These are phyloP conservation scores for Venturia oleaginea DNA, from an alignment of 2,329 filamentous ascomycete genomes.

Conservation along the genomic window DNA sequence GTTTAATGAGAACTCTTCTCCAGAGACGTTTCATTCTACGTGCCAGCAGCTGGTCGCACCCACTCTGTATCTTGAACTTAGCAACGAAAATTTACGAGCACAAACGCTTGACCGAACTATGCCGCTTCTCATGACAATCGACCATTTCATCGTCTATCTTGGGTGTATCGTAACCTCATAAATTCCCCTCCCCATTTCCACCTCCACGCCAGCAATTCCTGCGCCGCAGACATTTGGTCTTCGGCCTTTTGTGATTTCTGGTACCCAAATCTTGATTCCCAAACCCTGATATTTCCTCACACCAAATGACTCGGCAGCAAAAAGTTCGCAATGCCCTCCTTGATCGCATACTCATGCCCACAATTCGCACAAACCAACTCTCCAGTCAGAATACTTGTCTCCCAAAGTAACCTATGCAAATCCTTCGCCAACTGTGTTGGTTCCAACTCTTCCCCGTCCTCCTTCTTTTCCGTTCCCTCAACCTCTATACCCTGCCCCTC, in stretches of 20 bases:
- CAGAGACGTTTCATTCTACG: too few relatives aligned
- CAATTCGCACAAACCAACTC: conserved; percentile 86
- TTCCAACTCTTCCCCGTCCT: conserved; percentile 31
- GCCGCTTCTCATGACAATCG: background rate
- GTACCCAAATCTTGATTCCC: background rate
- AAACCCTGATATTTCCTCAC: too few relatives aligned
- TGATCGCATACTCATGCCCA: conserved; percentile 86
- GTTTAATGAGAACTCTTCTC: too few relatives aligned
- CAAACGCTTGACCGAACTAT: background rate
- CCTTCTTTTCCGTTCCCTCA: conserved; percentile 39
- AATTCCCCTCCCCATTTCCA: background rate
- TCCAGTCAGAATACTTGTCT: conserved; percentile 84
- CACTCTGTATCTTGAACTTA: background rate
- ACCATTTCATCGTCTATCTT: background rate
- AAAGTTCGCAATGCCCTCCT: conserved; percentile 96
- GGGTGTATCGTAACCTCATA: background rate
- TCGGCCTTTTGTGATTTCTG: background rate
- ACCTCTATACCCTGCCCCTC: conserved; percentile 30
- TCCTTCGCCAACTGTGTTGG: conserved; percentile 62
- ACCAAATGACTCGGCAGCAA: conserved; percentile 87
- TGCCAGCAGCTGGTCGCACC: too few relatives aligned
- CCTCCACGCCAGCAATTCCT: background rate
- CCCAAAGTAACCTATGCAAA: conserved; percentile 71
- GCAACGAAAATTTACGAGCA: background rate
- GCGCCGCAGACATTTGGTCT: background rate